Evolutionary conservation across 345 rosid species (phyloP).

Genomic region (Diplotaxis tenuifolia): DNA sequence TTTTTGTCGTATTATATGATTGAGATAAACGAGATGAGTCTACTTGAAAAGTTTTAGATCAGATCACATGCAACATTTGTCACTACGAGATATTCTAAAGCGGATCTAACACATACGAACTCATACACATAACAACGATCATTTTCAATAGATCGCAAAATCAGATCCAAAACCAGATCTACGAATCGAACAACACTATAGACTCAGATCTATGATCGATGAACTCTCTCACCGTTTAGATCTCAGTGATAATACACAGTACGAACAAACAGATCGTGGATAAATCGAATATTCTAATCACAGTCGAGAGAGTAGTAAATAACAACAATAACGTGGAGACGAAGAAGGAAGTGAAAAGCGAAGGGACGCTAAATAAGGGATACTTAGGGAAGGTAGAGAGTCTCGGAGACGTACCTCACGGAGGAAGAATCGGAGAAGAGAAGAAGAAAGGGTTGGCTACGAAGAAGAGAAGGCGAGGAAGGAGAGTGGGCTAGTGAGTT

Average conservation of each 20-base stretch:
- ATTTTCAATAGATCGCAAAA: constrained; percentile 14
- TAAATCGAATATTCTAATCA: not conserved
- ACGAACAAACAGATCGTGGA: not conserved
- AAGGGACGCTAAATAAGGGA: constrained; percentile 23
- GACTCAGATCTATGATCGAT: constrained; percentile 18
- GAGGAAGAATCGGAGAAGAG: constrained; percentile 38
- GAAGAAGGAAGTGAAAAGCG: not conserved
- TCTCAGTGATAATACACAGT: not conserved
- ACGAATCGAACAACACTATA: constrained; percentile 1
- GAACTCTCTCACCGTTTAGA: constrained; percentile 15
- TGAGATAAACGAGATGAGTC: not conserved
- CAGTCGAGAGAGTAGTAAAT: not conserved
- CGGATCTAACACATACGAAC: not conserved
- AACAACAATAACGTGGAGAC: not conserved
- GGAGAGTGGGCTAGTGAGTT: constrained; percentile 27
- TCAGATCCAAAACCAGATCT: constrained; percentile 34
- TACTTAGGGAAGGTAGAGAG: constrained; percentile 30
- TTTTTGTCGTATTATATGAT: not conserved
- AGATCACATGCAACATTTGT: not conserved
- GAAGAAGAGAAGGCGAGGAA: constrained; percentile 36
- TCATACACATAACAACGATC: not conserved
- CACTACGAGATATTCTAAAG: not conserved
- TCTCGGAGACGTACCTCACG: constrained; percentile 37
- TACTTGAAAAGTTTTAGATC: not conserved
- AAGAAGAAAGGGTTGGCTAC: constrained; percentile 9